Evolutionary conservation across 331 rosid genomes (phyloP).

Genomic region (Ulmus americana): DNA sequence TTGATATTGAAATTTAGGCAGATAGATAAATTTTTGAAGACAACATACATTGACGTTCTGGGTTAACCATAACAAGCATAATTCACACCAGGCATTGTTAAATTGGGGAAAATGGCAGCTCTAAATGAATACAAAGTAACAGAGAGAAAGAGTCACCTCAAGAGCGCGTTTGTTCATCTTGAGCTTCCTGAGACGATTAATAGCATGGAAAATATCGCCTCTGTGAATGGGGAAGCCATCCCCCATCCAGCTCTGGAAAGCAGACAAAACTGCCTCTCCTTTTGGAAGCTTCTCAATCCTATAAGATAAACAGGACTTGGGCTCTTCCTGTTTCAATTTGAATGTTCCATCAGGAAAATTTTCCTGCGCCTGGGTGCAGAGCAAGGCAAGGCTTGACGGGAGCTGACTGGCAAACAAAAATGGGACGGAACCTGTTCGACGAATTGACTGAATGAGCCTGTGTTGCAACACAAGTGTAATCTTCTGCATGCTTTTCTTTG

Average conservation of each 20-base stretch:
- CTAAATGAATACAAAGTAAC: background rate
- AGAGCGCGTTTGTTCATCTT: constrained; percentile 72
- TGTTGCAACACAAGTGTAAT: constrained; percentile 7
- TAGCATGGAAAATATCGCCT: constrained; percentile 70
- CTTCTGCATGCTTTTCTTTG: constrained; percentile 31
- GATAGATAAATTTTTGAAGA: background rate
- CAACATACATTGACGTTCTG: background rate
- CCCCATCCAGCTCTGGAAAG: constrained; percentile 85
- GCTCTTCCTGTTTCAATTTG: constrained; percentile 26
- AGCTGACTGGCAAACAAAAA: constrained; percentile 10
- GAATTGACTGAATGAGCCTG: constrained; percentile 45
- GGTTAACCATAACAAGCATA: background rate
- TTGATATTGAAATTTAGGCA: background rate
- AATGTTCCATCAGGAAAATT: constrained; percentile 7
- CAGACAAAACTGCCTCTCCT: constrained; percentile 52
- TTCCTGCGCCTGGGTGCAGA: constrained; percentile 48
- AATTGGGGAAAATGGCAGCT: background rate
- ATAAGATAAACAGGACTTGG: constrained; percentile 43
- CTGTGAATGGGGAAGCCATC: constrained; percentile 76
- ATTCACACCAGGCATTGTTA: background rate
- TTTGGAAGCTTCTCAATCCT: constrained; percentile 65
- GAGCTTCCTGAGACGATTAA: constrained; percentile 81
- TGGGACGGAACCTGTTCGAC: constrained; percentile 45
- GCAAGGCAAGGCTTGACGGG: constrained; percentile 18
- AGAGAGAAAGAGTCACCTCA: constrained; percentile 42